A percentile compares a stretch with the other conserved stretches of the same genome.
Conservation (phyloP, 176 grass and related monocot species). For the Musa beccarii region DNA sequence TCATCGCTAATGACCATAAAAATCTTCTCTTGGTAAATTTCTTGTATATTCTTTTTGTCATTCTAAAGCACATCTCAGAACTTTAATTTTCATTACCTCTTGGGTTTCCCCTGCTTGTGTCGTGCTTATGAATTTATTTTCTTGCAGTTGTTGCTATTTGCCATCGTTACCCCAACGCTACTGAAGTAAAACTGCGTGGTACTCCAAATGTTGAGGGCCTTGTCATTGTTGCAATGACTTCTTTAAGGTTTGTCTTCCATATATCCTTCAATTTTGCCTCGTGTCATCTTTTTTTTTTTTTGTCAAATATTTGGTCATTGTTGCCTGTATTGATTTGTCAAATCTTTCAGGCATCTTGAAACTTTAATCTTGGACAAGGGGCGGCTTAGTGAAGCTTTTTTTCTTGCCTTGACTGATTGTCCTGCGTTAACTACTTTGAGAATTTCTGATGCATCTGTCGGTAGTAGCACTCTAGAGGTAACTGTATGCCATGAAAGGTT, state of each 20-base stretch:
- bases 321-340: not conserved
- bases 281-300: not conserved
- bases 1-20: not conserved
- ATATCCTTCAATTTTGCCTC: conserved; percentile 5
- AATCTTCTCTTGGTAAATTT: not conserved
- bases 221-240: conserved; percentile 53
- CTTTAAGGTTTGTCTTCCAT: conserved; percentile 41
- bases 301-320: not conserved
- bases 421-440: conserved; percentile 57
- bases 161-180: conserved; percentile 56
- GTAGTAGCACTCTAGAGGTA: conserved; percentile 65
- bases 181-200: conserved; percentile 60
- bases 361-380: conserved; percentile 63
- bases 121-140: not conserved
- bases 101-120: not conserved
- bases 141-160: conserved; percentile 72
- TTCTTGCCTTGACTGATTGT: conserved; percentile 46
- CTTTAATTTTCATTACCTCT: not conserved
- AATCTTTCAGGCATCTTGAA: conserved; percentile 53
- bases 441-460: conserved; percentile 62
- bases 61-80: not conserved
- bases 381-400: conserved; percentile 62
- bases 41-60: not conserved
- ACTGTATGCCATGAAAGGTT: conserved; percentile 71
- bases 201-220: conserved; percentile 52